Evolutionary conservation across 2,329 filamentous ascomycete genomes (phyloP).

Genomic region (Fusarium keratoplasticum): DNA sequence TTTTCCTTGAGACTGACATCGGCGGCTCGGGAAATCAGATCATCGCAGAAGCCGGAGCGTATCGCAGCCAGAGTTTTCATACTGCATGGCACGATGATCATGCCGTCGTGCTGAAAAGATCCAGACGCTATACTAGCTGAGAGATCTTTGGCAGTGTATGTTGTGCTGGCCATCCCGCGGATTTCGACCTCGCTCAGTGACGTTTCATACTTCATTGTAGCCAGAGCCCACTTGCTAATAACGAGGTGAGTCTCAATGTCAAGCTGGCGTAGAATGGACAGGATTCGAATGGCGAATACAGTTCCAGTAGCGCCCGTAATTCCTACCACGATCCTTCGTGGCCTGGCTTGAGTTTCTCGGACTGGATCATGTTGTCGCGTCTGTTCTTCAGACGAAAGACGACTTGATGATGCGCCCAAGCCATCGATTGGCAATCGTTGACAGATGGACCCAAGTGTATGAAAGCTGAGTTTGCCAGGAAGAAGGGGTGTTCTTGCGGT

Average conservation of each 20-base stretch:
- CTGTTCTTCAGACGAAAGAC: neutral
- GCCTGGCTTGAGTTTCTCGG: conserved; percentile 1
- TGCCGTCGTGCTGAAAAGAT: conserved; percentile 21
- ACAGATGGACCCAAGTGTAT: no score
- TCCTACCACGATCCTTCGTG: conserved; percentile 56
- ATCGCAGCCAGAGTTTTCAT: conserved; percentile 24
- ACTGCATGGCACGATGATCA: conserved; percentile 26
- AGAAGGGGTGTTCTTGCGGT: neutral
- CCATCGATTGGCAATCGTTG: neutral
- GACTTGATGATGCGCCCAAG: neutral
- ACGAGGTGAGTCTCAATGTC: conserved; percentile 61
- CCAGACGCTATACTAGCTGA: conserved; percentile 56
- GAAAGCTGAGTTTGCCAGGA: neutral
- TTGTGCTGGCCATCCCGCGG: conserved; percentile 51
- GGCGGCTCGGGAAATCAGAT: conserved; percentile 15
- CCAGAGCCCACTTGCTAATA: conserved; percentile 61
- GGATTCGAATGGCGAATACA: conserved; percentile 54
- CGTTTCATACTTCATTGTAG: conserved; percentile 61
- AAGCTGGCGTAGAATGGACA: conserved; percentile 54
- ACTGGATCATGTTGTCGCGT: neutral
- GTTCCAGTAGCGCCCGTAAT: conserved; percentile 64
- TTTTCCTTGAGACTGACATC: conserved; percentile 27
- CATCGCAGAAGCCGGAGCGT: conserved; percentile 11
- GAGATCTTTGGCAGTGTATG: conserved; percentile 56
- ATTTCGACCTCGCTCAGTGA: conserved; percentile 52